Conservation (phyloP, 176 grass and related monocot species). For the Luzula sylvatica region DNA sequence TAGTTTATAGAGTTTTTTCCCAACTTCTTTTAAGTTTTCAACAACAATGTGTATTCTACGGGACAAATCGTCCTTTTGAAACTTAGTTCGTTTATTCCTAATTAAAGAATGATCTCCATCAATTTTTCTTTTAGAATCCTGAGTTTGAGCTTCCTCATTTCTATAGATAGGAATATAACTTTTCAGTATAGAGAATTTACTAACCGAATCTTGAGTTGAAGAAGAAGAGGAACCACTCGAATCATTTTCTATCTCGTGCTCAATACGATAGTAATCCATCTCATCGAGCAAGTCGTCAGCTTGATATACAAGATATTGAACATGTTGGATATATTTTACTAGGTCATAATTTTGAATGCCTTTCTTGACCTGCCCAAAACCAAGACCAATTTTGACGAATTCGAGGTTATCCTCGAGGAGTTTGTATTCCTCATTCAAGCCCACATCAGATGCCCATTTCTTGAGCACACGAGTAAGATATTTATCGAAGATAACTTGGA, state of each 20-base stretch:
- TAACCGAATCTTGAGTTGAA: too few relatives aligned
- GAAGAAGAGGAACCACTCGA: too few relatives aligned
- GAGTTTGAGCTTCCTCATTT: not conserved
- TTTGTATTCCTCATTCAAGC: slow-evolving; percentile 29
- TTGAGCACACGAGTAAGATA: slow-evolving; percentile 30
- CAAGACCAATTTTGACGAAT: slow-evolving; percentile 22
- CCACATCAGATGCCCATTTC: slow-evolving; percentile 27
- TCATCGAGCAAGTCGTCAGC: slow-evolving; percentile 43
- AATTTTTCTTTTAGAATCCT: not conserved
- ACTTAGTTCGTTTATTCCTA: slow-evolving; percentile 2
- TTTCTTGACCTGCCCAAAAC: slow-evolving; percentile 8
- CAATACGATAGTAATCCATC: slow-evolving; percentile 32
- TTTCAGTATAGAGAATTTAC: not conserved
- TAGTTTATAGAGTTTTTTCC: not conserved
- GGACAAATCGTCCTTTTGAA: not conserved
- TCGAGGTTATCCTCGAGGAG: slow-evolving; percentile 28
- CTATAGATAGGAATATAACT: not conserved
- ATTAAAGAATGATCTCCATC: not conserved
- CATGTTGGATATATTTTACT: slow-evolving; percentile 34
- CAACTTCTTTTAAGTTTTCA: not conserved
- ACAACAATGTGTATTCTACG: slow-evolving; percentile 1
- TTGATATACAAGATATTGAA: slow-evolving; percentile 14
- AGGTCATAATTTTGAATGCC: slow-evolving; percentile 6
- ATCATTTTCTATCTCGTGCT: slow-evolving; percentile 25
- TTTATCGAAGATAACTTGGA: slow-evolving; percentile 53